Evolutionary conservation across 495 filamentous ascomycete species (phyloP), one percentile per base, ranked within the genome.

Genomic region (Podospora pseudopauciseta): DNA sequence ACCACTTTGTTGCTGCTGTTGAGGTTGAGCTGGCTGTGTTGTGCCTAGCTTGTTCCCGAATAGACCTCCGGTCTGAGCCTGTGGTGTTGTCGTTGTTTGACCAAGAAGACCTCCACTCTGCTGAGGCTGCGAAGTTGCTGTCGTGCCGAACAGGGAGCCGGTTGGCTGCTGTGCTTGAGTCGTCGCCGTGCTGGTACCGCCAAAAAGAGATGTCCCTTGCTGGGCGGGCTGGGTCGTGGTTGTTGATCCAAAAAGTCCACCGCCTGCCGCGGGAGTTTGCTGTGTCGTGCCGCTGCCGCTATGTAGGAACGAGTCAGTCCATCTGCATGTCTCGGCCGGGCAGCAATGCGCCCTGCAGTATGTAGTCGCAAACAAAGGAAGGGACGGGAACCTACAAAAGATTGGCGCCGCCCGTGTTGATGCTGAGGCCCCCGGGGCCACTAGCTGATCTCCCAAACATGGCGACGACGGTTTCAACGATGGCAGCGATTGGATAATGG

Each of bases 321-420:
- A 44, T 58, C 58, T 65, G 30, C 61, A 44, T 56, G 59, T 60
- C 57, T 49, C 66, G 44, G 39, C 5, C 30, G 28, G 67, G 63
- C 23, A 63, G 32, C 19, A 32, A 3, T 20, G 20, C 20, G 61
- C 62, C 19, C 2, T 5, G 20, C 55, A 23, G 55, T 16, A 9
- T 57, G 4, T 5, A 57, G 20, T 67, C 44, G 28, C 54, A 57
- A 18, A 26, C 19, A 26, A 58, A 19, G n/a, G 23, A 58, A 56
- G 11, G 11, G 16, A 58, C 1, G 23, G 1, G 2, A 62, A 64
- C 82, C 73, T 72, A 92, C 74, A 91, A 84, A 54, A 90, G 83
- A 79, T 90, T 91, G 65, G 89, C 86, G 49, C 87, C 83, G 58
- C 81, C 86, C n/a, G 91, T 95, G 75, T 92, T 94, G 75, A 95